These are phyloP conservation scores for Ophiorrhiza pumila DNA, from an alignment of 257 asterid species.

Conservation along the genomic window DNA sequence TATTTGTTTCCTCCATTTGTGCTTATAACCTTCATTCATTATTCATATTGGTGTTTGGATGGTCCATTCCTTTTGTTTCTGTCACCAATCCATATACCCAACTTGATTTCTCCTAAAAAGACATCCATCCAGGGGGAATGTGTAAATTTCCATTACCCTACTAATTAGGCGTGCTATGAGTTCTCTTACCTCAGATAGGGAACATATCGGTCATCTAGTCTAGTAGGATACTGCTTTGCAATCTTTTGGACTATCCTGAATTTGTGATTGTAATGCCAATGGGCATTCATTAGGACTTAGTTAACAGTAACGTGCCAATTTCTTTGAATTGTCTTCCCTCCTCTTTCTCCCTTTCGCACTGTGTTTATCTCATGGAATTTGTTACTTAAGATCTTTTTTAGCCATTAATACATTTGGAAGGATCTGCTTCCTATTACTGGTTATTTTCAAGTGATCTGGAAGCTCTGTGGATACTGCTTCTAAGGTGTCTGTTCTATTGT, in stretches of 20 bases:
- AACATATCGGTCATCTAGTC: too few species aligned
- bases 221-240: not conserved
- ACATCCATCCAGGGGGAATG: not conserved
- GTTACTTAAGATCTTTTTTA: not conserved
- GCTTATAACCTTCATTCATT: not conserved
- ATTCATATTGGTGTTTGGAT: not conserved
- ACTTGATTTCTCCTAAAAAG: too few species aligned
- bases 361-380: not conserved
- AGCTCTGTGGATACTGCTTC: not conserved
- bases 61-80: not conserved
- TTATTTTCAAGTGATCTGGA: not conserved
- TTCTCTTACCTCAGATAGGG: not conserved
- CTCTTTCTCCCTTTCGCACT: not conserved
- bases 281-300: not conserved
- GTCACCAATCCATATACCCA: not conserved
- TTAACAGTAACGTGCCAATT: not conserved
- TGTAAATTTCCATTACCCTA: not conserved
- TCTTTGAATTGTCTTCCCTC: not conserved
- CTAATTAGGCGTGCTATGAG: not conserved
- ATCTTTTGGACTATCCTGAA: not conserved
- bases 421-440: not conserved
- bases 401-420: not conserved
- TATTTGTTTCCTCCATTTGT: not conserved
- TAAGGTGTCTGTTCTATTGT: not conserved
- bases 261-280: not conserved